A percentile compares a stretch with the other conserved stretches of the same genome.
Conservation (phyloP, 495 filamentous ascomycete species). For the Penicillium argentinense region DNA sequence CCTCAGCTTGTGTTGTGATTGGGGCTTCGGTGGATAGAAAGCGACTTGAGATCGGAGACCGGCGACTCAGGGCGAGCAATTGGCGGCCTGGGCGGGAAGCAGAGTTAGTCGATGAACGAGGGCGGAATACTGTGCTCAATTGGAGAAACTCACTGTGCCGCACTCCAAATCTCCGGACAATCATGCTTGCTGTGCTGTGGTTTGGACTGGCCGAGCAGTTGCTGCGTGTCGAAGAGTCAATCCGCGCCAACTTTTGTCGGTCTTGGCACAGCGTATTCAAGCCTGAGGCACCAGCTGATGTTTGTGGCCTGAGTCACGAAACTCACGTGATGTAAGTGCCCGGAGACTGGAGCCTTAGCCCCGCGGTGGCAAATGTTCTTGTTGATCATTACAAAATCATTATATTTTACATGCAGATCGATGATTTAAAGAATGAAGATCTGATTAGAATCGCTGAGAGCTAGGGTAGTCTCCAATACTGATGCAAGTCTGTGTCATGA, state of each 20-base stretch:
- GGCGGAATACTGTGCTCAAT: background rate
- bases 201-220: conserved; percentile 11
- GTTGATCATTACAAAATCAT: no score
- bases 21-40: conserved; percentile 37
- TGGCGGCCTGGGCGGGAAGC: conserved; percentile 51
- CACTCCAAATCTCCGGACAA: conserved; percentile 43
- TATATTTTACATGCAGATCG: no score
- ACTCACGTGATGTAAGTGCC: no score
- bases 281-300: conserved; percentile 2
- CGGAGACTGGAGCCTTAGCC: no score
- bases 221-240: conserved; percentile 21
- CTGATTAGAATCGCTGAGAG: conserved; percentile 2
- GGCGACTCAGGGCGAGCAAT: conserved; percentile 38
- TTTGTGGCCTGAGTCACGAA: conserved; percentile 30
- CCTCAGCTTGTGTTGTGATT: conserved; percentile 19
- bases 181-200: conserved; percentile 40
- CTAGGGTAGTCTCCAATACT: conserved; percentile 10
- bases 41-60: conserved; percentile 35
- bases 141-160: conserved; percentile 42
- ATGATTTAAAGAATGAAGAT: conserved; percentile 11
- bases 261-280: conserved; percentile 34
- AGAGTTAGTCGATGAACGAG: no score
- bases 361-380: conserved; percentile 11
- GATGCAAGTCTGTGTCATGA: conserved; percentile 21
- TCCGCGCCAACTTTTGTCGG: conserved; percentile 47